Conservation (phyloP, 805 yeast genomes). For the Kodamaea kaohsiungensis region DNA sequence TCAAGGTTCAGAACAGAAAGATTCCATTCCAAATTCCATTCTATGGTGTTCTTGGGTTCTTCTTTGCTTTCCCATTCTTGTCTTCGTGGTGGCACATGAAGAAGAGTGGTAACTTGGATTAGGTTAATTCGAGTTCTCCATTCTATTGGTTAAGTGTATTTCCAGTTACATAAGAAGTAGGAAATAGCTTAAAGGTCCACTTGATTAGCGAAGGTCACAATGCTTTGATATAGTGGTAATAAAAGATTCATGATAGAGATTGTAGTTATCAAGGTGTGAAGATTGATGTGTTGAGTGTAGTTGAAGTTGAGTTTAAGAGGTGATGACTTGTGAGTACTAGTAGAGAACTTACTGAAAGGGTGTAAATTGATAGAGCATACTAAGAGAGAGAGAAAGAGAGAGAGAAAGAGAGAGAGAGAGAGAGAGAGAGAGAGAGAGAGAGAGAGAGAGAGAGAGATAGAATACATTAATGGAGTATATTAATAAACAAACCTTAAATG, state of each 20-base stretch:
- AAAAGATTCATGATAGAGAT: neutral
- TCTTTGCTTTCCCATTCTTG: slow-evolving; percentile 66
- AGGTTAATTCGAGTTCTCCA: slow-evolving; percentile 4
- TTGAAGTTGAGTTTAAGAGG: neutral
- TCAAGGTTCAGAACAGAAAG: slow-evolving; percentile 90
- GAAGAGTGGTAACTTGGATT: slow-evolving; percentile 67
- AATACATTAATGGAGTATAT: too few species aligned
- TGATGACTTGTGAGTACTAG: too few species aligned
- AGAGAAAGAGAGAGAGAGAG: too few species aligned
- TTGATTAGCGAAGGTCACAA: neutral
- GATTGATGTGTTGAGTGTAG: neutral
- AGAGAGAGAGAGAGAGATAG: too few species aligned
- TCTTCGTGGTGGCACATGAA: slow-evolving; percentile 79
- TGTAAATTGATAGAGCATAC: too few species aligned
- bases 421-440: too few species aligned
- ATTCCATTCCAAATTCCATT: slow-evolving; percentile 83
- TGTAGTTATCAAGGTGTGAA: neutral
- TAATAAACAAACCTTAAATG: neutral
- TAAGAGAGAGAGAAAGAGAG: too few species aligned
- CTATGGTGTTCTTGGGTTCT: slow-evolving; percentile 63
- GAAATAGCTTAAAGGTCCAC: neutral
- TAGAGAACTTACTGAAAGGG: too few species aligned
- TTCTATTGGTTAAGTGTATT: neutral
- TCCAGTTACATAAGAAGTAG: neutral
- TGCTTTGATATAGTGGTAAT: neutral